Evolutionary conservation across 2,329 filamentous ascomycete genomes (phyloP), one percentile per base, ranked within the genome.

Genomic region (Alternaria triticimaculans): DNA sequence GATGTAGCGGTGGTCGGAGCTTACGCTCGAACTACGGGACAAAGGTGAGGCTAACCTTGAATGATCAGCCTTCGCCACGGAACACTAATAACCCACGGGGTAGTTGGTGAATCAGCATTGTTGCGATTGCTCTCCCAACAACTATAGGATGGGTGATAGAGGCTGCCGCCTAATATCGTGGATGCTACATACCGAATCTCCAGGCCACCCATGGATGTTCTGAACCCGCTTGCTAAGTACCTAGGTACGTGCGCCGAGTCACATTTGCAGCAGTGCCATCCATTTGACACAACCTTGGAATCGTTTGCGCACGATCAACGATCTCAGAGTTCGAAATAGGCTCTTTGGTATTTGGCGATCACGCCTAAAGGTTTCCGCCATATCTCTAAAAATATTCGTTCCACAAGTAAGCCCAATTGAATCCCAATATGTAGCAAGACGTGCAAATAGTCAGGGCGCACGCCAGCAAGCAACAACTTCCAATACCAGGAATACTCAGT

Each of bases 1-100:
- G 66, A 71, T 67, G 62, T 56, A 66, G 54, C 25, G 62, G 58
- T 67, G 58, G 62, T 65, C 62, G 63, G 62, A 68, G 60, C 62
- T 69, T 60, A 44, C 46, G 50, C 49, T 44, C 44, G 33, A 55
- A 28, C 46, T 59, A 57, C 55, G 45, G 62, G 23, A 57, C 49
- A 61, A 66, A 63, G 49, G 48, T 60, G 62, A 70, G 68, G 66
- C 66, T 69, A 37, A 25, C 49, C 49, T 37, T 23, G 49, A 60
- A 64, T 62, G 45, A 55, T 64, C 64, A 45, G 54, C 58, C 20
- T 18, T 64, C 41, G 64, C 55, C 64, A 64, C 61, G 50, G 45
- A 58, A 61, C 57, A 54, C 53, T 60, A 46, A 6, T 37, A 48
- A 50, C 45, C 28, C 20, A 21, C 15, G 63, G 21, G 43, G 37